Evolutionary conservation across 108 stramenopile species (phyloP).

Genomic region (Nannochloropsis salina): DNA sequence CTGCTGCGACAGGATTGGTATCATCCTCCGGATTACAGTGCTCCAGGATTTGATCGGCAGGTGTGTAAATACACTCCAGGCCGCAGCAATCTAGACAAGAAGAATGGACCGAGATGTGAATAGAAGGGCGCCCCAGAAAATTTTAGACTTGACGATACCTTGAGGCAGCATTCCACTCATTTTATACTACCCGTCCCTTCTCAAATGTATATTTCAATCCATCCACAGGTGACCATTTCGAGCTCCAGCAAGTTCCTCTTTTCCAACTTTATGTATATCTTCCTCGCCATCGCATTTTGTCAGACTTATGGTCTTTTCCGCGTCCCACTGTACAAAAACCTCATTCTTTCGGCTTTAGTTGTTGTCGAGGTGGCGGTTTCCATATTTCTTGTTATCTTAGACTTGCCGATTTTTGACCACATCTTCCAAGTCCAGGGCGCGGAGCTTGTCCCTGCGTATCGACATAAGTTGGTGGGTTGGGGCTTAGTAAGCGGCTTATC

Average conservation of each 20-base stretch:
- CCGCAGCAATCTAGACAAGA: too few relatives aligned
- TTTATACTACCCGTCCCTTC: neutral
- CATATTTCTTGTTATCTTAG: neutral
- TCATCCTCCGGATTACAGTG: neutral
- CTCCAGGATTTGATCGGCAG: neutral
- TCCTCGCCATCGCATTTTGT: neutral
- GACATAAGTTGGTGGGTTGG: neutral
- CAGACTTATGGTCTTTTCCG: neutral
- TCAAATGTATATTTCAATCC: too few relatives aligned
- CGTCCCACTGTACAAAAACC: neutral
- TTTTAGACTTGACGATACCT: neutral
- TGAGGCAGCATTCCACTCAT: neutral
- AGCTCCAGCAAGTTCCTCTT: slow-evolving; percentile 20
- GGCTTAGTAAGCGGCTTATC: neutral
- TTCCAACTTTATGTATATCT: slow-evolving; percentile 8
- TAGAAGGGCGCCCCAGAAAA: too few relatives aligned
- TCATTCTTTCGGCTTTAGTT: neutral
- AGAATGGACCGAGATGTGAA: too few relatives aligned
- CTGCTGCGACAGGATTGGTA: neutral
- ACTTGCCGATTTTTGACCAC: slow-evolving; percentile 1
- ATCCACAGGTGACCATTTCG: neutral
- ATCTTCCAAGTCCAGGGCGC: slow-evolving; percentile 4
- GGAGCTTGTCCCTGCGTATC: neutral
- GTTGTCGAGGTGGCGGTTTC: neutral
- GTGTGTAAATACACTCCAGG: neutral